These are phyloP conservation scores for Helminthosporium solani DNA, from an alignment of 2,329 filamentous ascomycete species.

Conservation along the genomic window DNA sequence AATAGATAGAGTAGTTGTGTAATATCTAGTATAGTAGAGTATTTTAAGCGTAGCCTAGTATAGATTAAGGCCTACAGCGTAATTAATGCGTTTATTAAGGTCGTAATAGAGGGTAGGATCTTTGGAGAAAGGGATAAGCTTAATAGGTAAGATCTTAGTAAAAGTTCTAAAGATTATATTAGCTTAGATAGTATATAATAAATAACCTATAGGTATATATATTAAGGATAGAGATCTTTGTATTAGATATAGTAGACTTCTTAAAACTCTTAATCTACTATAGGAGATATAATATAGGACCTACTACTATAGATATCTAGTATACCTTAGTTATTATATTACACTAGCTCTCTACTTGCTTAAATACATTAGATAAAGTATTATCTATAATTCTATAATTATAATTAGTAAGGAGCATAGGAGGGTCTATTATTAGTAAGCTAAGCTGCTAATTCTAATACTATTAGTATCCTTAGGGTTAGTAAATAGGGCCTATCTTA, in stretches of 20 bases:
- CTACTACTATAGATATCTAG: constrained; percentile 15
- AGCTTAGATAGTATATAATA: constrained; percentile 7
- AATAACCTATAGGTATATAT: constrained; percentile 7
- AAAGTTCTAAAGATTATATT: constrained; percentile 9
- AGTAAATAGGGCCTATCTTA: constrained; percentile 6
- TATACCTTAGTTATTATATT: constrained; percentile 12
- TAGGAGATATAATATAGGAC: constrained; percentile 9
- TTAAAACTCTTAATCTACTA: constrained; percentile 10
- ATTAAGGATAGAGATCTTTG: constrained; percentile 12
- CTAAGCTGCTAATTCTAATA: constrained; percentile 9
- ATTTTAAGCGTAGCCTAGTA: constrained; percentile 11
- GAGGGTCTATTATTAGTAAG: constrained; percentile 5
- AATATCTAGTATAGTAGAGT: constrained; percentile 9
- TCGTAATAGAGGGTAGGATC: constrained; percentile 11
- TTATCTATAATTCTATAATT: constrained; percentile 13
- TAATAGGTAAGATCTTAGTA: constrained; percentile 6
- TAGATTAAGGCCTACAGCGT: constrained; percentile 13
- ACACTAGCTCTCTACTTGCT: constrained; percentile 16
- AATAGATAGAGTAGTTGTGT: constrained; percentile 7
- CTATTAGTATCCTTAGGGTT: constrained; percentile 14
- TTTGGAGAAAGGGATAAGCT: constrained; percentile 13
- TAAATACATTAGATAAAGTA: constrained; percentile 14
- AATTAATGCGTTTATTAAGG: constrained; percentile 15
- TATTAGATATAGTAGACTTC: constrained; percentile 7
- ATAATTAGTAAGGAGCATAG: constrained; percentile 11